Conservation (phyloP, 163 green algal genomes). For the Chloromonas sp. region DNA sequence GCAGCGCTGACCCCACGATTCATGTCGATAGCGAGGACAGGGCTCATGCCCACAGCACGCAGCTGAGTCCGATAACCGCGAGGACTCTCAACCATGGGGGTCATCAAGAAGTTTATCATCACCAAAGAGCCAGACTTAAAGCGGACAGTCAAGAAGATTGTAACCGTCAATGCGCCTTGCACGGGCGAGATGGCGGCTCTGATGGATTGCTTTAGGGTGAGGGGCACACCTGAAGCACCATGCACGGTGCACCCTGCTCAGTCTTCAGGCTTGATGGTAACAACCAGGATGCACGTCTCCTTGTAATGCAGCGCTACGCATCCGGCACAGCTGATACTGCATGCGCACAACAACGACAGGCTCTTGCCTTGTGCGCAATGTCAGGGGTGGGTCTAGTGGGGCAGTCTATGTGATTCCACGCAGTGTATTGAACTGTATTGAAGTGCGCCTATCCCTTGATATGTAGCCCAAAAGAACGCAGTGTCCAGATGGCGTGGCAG, state of each 20-base stretch:
- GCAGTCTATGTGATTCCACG: no score
- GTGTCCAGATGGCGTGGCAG: neutral
- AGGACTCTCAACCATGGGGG: neutral
- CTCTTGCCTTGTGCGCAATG: neutral
- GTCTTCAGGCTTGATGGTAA: neutral
- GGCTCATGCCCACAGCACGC: no score
- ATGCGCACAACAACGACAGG: neutral
- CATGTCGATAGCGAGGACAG: no score
- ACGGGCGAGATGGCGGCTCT: slow-evolving; percentile 4
- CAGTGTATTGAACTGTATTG: no score
- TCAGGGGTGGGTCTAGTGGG: no score
- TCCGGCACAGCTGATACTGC: neutral
- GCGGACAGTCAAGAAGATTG: slow-evolving; percentile 14
- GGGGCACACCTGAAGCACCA: neutral
- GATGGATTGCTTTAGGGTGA: slow-evolving; percentile 14
- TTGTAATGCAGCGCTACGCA: neutral
- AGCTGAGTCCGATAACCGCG: no score
- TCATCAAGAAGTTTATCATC: neutral
- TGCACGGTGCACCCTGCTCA: neutral
- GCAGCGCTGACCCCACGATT: no score
- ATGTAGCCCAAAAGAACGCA: no score
- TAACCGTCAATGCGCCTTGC: slow-evolving; percentile 5
- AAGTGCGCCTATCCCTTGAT: no score
- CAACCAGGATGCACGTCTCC: neutral
- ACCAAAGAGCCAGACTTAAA: slow-evolving; percentile 13